Percentiles rank a stretch among this genome's conserved stretches.
These are phyloP conservation scores for Phytophthora meadii DNA, from an alignment of 352 stramenopile genomes.

Conservation along the genomic window DNA sequence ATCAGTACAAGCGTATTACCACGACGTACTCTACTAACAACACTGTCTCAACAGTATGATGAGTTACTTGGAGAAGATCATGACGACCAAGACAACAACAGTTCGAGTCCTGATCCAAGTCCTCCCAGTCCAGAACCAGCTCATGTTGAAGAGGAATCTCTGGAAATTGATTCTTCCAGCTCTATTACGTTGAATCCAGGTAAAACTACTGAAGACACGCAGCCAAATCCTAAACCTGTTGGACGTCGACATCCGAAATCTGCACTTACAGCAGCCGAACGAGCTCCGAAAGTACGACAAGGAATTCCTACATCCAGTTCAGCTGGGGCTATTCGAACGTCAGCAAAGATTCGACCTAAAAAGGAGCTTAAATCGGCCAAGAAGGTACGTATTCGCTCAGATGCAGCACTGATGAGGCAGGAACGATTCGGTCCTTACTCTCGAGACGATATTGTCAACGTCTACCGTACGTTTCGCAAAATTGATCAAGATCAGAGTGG, in stretches of 20 bases:
- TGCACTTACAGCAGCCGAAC: conserved; percentile 20
- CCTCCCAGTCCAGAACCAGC: background rate
- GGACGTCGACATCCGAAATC: conserved; percentile 28
- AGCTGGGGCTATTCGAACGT: conserved; percentile 20
- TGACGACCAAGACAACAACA: conserved; percentile 16
- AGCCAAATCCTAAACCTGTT: conserved; percentile 15
- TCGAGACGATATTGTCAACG: conserved; percentile 71
- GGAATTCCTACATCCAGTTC: conserved; percentile 28
- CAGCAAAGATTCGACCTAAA: conserved; percentile 3
- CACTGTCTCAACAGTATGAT: conserved; percentile 53
- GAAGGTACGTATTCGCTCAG: conserved; percentile 70
- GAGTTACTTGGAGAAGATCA: conserved; percentile 43
- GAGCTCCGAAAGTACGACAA: conserved; percentile 16
- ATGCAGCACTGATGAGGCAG: conserved; percentile 67
- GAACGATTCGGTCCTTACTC: conserved; percentile 71
- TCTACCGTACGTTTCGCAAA: conserved; percentile 78
- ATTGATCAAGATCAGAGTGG: conserved; percentile 79
- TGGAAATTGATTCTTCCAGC: background rate
- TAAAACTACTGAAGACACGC: conserved; percentile 24
- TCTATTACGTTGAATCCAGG: too few species aligned
- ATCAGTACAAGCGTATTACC: conserved; percentile 35
- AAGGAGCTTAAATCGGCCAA: conserved; percentile 48
- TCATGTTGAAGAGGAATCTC: background rate
- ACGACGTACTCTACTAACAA: conserved; percentile 20
- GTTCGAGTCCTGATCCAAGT: background rate